These are phyloP conservation scores for Trichoderma simmonsii DNA, from an alignment of 2,329 filamentous ascomycete genomes.

Conservation along the genomic window DNA sequence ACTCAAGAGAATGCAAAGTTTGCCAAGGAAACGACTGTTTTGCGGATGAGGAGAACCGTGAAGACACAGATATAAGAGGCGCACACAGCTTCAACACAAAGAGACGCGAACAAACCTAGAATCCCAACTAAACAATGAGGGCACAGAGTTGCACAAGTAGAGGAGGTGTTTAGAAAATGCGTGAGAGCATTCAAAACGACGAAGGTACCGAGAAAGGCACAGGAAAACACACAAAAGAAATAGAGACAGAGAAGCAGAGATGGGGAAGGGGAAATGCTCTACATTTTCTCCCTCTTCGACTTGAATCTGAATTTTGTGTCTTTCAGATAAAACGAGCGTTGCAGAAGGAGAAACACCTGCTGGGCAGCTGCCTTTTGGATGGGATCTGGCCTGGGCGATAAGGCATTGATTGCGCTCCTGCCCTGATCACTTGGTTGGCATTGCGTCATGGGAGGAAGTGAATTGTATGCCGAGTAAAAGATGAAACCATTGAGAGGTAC, in stretches of 20 bases:
- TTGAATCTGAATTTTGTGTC: not conserved
- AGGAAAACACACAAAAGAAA: not conserved
- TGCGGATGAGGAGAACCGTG: fast-evolving
- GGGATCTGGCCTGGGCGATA: not conserved
- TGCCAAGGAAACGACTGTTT: not conserved
- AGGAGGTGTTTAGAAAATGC: not conserved
- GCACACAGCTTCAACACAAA: not conserved
- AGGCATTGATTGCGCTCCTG: not conserved
- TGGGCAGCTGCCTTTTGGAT: not conserved
- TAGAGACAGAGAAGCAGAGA: no score
- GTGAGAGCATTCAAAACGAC: not conserved
- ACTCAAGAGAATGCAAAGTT: not conserved
- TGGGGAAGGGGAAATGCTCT: not conserved
- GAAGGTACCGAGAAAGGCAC: not conserved
- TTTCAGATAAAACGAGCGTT: not conserved
- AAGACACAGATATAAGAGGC: not conserved
- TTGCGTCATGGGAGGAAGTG: not conserved
- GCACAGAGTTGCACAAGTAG: not conserved
- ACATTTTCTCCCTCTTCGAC: not conserved
- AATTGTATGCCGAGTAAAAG: not conserved
- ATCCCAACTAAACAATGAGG: not conserved
- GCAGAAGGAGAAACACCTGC: not conserved
- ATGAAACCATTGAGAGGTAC: not conserved
- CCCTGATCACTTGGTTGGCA: not conserved
- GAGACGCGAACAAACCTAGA: fast-evolving